These are phyloP conservation scores for Cryptosporidium xiaoi DNA, from an alignment of 169 alveolate species.

Conservation along the genomic window DNA sequence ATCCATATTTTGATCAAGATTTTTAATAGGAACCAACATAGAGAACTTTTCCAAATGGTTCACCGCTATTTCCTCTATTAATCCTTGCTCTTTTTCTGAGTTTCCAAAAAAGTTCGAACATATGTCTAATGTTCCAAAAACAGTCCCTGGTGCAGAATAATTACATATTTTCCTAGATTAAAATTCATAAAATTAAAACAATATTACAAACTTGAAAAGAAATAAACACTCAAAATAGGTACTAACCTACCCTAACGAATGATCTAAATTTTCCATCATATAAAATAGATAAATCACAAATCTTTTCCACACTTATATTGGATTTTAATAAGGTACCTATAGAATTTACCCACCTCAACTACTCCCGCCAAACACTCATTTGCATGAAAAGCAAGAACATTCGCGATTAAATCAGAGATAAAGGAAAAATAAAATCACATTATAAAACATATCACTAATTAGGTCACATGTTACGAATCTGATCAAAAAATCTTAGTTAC, in stretches of 20 bases:
- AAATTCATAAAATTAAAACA: background rate
- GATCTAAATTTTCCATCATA: background rate
- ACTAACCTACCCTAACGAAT: slow-evolving; percentile 19
- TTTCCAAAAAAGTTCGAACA: slow-evolving; percentile 12
- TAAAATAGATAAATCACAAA: background rate
- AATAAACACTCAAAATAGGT: background rate
- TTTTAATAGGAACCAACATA: slow-evolving; percentile 41
- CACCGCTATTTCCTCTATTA: slow-evolving; percentile 17
- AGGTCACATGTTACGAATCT: background rate
- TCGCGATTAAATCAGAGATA: too few relatives aligned
- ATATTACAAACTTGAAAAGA: background rate
- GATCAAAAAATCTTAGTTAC: slow-evolving; percentile 15
- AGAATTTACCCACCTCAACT: too few relatives aligned
- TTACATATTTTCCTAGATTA: slow-evolving; percentile 24
- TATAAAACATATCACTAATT: background rate
- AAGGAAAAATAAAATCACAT: background rate
- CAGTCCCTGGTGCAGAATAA: slow-evolving; percentile 53
- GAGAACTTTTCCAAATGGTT: slow-evolving; percentile 45
- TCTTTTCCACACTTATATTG: too few relatives aligned
- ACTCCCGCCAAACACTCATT: too few relatives aligned
- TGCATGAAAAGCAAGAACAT: too few relatives aligned
- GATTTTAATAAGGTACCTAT: too few relatives aligned
- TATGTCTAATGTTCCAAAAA: slow-evolving; percentile 48
- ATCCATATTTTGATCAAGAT: slow-evolving; percentile 21
- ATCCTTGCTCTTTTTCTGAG: background rate